Evolutionary conservation across 1,284 basidiomycete genomes (phyloP), one percentile per base, ranked within the genome.

Genomic region (Trichosporon coremiiforme): DNA sequence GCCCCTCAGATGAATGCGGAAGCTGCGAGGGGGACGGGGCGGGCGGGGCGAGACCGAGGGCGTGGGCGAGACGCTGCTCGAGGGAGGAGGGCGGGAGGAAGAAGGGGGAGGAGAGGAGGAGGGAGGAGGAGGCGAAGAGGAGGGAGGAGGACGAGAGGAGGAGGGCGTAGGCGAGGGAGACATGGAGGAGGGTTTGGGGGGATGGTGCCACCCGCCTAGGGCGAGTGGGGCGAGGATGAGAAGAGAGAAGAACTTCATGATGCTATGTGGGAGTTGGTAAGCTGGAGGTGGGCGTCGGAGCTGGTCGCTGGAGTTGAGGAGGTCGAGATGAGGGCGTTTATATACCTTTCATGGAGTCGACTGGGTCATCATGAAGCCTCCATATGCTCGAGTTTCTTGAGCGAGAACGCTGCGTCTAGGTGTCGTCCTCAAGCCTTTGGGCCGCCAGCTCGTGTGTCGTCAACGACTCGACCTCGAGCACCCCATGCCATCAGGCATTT

Each of bases 191-290:
- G 57, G 53, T 25, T 57, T 57, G 29, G 53, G 53, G 13, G 53
- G 53, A 20, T 25, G 33, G 33, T 35, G 53, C 25, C 29, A 57
- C 22, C 53, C 53, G 53, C 57, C 31, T 31, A 62, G 29, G 29
- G 29, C 31, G 29, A 62, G 57, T 15, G 31, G 57, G 4, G 29
- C 57, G 13, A 62, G 57, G 31, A 33, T 10, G 29, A 62, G 29
- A 31, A 62, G 31, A 31, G 50, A 25, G 57, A 60, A 33, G 55
- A 62, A 62, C 57, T 62, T 62, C 57, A 62, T 62, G 31, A 35
- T 57, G 53, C 8, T 57, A 22, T 25, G 53, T 55, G 6, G 22
- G 20, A 8, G 15, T 2, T 31, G 13, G 47, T n/a, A 25, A 25
- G 25, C 25, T 17, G n/a, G 20, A 53, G 20, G 5, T 2, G 20